Percentiles rank a stretch among this genome's conserved stretches.
These are phyloP conservation scores for Orbilia oligospora DNA, from an alignment of 2,329 filamentous ascomycete species.

Conservation along the genomic window DNA sequence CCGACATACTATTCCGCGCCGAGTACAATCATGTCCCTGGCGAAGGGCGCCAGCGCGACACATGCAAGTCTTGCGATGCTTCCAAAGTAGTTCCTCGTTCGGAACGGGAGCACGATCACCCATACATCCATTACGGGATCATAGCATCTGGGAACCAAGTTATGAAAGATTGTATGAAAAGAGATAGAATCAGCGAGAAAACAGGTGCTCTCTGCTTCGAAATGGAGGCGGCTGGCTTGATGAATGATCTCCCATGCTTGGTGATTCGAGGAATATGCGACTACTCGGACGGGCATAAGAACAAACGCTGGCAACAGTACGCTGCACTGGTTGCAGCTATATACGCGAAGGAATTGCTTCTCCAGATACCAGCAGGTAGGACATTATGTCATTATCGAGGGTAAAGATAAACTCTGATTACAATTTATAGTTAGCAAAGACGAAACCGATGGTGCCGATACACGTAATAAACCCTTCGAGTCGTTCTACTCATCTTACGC, in stretches of 20 bases:
- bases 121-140: constrained; percentile 35
- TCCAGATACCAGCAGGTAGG: constrained; percentile 16
- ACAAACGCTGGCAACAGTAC: constrained; percentile 36
- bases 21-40: constrained; percentile 26
- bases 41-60: constrained; percentile 1
- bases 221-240: constrained; percentile 33
- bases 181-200: constrained; percentile 19
- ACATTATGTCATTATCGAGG: background rate
- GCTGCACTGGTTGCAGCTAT: constrained; percentile 19
- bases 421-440: constrained; percentile 10
- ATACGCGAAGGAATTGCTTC: constrained; percentile 28
- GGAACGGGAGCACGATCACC: constrained; percentile 29
- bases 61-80: constrained; percentile 27
- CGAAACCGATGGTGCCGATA: background rate
- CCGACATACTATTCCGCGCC: constrained; percentile 22
- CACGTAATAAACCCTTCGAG: background rate
- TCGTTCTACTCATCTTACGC: background rate
- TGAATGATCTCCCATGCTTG: constrained; percentile 28
- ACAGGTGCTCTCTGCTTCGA: constrained; percentile 33
- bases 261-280: constrained; percentile 35
- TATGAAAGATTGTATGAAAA: constrained; percentile 31
- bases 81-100: constrained; percentile 21
- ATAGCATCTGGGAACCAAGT: constrained; percentile 33
- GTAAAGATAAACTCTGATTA: constrained; percentile 10
- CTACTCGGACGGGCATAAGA: constrained; percentile 34